Conservation (phyloP, 176 grass and related monocot genomes). For the Coix lacrymajobi region DNA sequence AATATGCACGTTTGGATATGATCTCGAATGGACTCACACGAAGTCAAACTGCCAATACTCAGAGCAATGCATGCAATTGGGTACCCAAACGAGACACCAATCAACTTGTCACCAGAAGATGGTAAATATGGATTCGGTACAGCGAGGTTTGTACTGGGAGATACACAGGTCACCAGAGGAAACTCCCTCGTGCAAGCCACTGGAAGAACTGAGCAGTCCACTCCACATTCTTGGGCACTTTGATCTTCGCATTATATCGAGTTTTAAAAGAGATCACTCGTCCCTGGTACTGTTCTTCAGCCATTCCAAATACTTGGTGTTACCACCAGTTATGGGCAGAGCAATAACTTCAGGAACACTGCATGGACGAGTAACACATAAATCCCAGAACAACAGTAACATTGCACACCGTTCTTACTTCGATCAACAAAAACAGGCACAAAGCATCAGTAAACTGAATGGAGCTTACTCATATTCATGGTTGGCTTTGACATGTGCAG, state of each 20-base stretch:
- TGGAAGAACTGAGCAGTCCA: neutral
- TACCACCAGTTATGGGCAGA: slow-evolving; percentile 80
- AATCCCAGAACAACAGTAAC: neutral
- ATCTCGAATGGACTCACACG: neutral
- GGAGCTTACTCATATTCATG: slow-evolving; percentile 74
- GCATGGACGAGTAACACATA: slow-evolving; percentile 17
- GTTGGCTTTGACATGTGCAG: slow-evolving; percentile 68
- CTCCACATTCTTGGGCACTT: neutral
- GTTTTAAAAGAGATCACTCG: slow-evolving; percentile 20
- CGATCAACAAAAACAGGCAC: neutral
- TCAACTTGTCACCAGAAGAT: neutral
- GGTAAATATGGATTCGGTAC: neutral
- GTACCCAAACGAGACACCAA: neutral
- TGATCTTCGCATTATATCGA: neutral
- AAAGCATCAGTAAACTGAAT: neutral
- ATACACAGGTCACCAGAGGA: neutral
- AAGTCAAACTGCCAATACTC: neutral
- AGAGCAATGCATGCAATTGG: neutral
- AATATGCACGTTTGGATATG: neutral
- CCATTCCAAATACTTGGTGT: slow-evolving; percentile 86
- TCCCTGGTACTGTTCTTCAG: slow-evolving; percentile 74
- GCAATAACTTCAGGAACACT: slow-evolving; percentile 91
- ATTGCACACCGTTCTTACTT: neutral
- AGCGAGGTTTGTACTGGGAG: neutral
- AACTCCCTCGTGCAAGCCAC: neutral